Conservation (phyloP, 331 rosid genomes). For the Acacia concinna region DNA sequence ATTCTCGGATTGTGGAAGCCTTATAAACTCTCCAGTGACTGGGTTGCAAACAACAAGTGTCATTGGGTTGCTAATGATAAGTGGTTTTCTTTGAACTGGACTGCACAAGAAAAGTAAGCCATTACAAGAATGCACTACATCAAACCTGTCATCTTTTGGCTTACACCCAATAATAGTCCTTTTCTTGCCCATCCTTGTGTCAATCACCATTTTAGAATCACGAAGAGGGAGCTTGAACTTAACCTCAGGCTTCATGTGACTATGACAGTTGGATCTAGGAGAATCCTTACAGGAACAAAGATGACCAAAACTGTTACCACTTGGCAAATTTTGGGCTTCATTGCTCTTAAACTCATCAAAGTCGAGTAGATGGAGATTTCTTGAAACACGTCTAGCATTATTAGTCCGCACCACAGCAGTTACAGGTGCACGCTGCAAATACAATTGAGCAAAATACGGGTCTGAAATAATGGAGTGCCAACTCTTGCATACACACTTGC, state of each 20-base stretch:
- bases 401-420: not conserved
- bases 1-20: not conserved
- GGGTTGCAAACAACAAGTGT: slow-evolving; percentile 34
- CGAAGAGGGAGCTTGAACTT: slow-evolving; percentile 30
- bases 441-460: slow-evolving; percentile 17
- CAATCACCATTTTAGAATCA: not conserved
- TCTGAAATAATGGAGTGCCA: slow-evolving; percentile 21
- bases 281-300: not conserved
- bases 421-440: not conserved
- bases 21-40: slow-evolving; percentile 27
- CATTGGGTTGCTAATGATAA: slow-evolving; percentile 30
- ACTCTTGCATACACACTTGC: slow-evolving; percentile 22
- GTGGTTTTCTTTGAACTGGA: not conserved
- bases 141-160: slow-evolving; percentile 1
- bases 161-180: not conserved
- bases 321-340: too few species aligned
- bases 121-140: slow-evolving; percentile 35
- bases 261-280: not conserved
- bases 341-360: not conserved
- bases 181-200: not conserved
- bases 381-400: not conserved
- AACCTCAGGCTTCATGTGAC: not conserved
- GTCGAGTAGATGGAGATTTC: slow-evolving; percentile 28
- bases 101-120: slow-evolving; percentile 35
- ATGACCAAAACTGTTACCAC: not conserved